Evolutionary conservation across 176 grass and related monocot genomes (phyloP).

Genomic region (Puya raimondii): DNA sequence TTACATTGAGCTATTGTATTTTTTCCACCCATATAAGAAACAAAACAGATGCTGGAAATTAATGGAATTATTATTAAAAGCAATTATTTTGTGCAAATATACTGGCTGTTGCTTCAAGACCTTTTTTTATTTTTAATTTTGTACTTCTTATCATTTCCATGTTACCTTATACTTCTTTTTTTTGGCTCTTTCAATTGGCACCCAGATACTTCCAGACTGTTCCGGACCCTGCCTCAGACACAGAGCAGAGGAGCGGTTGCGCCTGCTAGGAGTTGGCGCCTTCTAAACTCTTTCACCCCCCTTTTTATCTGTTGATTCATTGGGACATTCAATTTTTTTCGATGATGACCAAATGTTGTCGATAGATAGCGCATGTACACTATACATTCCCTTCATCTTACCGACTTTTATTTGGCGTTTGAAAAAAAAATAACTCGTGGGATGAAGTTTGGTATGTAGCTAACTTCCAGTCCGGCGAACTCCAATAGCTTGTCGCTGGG

Average conservation of each 20-base stretch:
- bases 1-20: no score
- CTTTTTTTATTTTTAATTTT: background rate
- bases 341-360: slow-evolving; percentile 11
- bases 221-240: slow-evolving; percentile 36
- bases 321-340: slow-evolving; percentile 13
- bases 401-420: background rate
- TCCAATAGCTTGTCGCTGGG: no score
- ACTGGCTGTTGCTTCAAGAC: background rate
- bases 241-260: slow-evolving; percentile 58
- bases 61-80: background rate
- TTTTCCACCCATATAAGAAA: background rate
- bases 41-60: background rate
- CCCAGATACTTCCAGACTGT: slow-evolving; percentile 69
- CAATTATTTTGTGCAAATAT: background rate
- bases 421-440: background rate
- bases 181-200: background rate
- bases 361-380: background rate
- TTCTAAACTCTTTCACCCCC: slow-evolving; percentile 14
- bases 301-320: slow-evolving; percentile 19
- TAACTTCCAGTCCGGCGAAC: no score
- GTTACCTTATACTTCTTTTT: background rate
- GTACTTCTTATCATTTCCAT: slow-evolving; percentile 9
- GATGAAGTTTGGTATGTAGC: background rate
- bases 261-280: slow-evolving; percentile 45
- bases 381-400: background rate